Evolutionary conservation across 768 basidiomycete genomes (phyloP), one percentile per base, ranked within the genome.

Genomic region (Phaeolepiota aurea): DNA sequence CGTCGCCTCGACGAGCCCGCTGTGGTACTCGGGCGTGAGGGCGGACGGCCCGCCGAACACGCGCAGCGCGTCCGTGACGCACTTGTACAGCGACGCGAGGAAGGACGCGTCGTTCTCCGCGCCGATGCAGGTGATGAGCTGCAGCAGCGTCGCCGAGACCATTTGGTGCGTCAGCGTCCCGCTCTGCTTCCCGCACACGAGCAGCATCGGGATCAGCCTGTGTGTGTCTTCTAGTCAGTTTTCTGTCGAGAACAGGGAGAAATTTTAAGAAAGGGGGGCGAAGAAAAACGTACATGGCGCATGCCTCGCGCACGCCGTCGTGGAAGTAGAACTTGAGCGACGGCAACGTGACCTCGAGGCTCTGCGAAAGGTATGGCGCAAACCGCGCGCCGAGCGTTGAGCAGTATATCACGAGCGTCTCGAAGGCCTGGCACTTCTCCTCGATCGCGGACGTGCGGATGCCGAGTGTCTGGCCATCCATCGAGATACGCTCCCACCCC

Each of bases 341-440:
- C 0, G 83, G 85, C 1, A 90, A 60, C 2, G 82, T 73, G 2
- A 89, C 72, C 51, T 86, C 82, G 3, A 91, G 65, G 7, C 71
- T 74, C 51, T 83, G 84, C 18, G 76, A 55, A 2, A 90, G 62
- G 51, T 86, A 90, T 0, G 86, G 85, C 1, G 76, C 79, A 49
- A 87, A 88, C 2, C 70, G 65, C 0, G 71, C 62, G 0, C 75
- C 74, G 0, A 90, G 69, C 3, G 81, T 78, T 31, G 78, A 81
- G 46, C 77, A 80, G 53, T 88, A 84, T 15, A 88, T 82, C 11
- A 88, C 77, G 4, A 90, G 68, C n/a, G 85, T 88, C 52, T 88
- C 85, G 48, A 89, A 87, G 2, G 88, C 87, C 52, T 87, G 83
- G 43, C 86, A 87, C 52, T 90, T 90, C 49, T 91, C 87, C 53